Evolutionary conservation across 257 asterid genomes (phyloP).

Genomic region (Solanum pimpinellifolium): DNA sequence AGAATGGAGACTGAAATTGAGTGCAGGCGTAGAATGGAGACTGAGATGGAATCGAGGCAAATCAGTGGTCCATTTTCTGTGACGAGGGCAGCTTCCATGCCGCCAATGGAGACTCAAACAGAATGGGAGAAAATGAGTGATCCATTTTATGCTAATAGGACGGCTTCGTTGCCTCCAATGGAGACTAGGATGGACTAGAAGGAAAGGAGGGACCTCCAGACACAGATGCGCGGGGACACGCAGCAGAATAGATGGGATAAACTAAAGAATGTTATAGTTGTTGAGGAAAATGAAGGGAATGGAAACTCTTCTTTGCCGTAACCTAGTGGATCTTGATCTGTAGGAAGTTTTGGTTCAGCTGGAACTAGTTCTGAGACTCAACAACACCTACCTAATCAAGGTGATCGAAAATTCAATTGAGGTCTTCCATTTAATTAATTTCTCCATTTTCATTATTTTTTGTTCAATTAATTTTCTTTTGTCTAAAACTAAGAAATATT

Average conservation of each 20-base stretch:
- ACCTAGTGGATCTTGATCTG: conserved; percentile 38
- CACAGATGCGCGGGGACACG: conserved; percentile 4
- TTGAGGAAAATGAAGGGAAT: no score
- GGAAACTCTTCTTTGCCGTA: not conserved
- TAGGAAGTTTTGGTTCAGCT: not conserved
- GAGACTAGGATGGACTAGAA: not conserved
- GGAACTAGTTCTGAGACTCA: conserved; percentile 7
- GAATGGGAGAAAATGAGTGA: not conserved
- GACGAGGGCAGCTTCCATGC: not conserved
- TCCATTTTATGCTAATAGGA: not conserved
- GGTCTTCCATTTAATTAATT: no score
- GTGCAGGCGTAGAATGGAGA: not conserved
- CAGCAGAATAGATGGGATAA: not conserved
- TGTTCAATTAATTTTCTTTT: no score
- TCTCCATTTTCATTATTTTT: no score
- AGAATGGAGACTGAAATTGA: no score
- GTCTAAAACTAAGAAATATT: no score
- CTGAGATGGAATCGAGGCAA: conserved; percentile 60
- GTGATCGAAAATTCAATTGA: no score
- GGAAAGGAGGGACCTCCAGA: not conserved
- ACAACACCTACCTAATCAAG: no score
- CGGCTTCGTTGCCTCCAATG: not conserved
- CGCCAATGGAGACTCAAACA: not conserved
- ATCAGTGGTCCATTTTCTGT: not conserved
- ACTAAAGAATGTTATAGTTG: no score